Evolutionary conservation across 176 grass and related monocot genomes (phyloP).

Genomic region (Oryza meridionalis): DNA sequence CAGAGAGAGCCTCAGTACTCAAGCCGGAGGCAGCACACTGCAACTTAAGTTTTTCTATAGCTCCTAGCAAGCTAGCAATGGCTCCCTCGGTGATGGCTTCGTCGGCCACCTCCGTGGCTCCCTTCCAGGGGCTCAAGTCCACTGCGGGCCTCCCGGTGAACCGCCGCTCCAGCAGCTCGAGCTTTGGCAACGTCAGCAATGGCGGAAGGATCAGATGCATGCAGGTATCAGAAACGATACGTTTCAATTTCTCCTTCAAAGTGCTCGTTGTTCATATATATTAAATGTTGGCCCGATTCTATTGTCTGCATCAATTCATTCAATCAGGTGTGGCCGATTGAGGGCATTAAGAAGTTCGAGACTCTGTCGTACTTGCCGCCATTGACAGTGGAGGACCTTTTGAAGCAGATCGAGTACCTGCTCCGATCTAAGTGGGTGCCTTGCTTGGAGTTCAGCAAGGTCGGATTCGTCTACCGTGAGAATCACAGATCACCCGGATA

Average conservation of each 20-base stretch:
- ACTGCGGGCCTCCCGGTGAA: neutral
- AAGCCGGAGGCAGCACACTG: neutral
- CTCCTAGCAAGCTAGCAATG: neutral
- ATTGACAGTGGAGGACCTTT: neutral
- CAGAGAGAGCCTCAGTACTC: neutral
- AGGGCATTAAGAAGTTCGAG: slow-evolving; percentile 31
- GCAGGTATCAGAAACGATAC: neutral
- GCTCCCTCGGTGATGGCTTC: neutral
- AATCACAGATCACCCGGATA: slow-evolving; percentile 43
- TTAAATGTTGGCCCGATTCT: no score
- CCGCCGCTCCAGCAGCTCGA: neutral
- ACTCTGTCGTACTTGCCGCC: slow-evolving; percentile 39
- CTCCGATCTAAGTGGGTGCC: slow-evolving; percentile 26
- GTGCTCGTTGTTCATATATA: no score
- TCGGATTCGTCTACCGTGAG: slow-evolving; percentile 39
- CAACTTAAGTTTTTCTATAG: neutral
- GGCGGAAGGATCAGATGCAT: slow-evolving; percentile 25
- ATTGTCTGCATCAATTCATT: no score
- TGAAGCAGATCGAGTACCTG: slow-evolving; percentile 44
- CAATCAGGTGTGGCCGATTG: slow-evolving; percentile 16
- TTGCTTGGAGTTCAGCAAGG: slow-evolving; percentile 43
- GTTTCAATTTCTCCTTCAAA: no score
- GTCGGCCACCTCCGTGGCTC: slow-evolving; percentile 13
- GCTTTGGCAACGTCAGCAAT: slow-evolving; percentile 2
- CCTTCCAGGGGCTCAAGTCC: slow-evolving; percentile 28